A percentile compares a stretch with the other conserved stretches of the same genome.
Conservation (phyloP, 164 flowering plant genomes). For the Santalum album region DNA sequence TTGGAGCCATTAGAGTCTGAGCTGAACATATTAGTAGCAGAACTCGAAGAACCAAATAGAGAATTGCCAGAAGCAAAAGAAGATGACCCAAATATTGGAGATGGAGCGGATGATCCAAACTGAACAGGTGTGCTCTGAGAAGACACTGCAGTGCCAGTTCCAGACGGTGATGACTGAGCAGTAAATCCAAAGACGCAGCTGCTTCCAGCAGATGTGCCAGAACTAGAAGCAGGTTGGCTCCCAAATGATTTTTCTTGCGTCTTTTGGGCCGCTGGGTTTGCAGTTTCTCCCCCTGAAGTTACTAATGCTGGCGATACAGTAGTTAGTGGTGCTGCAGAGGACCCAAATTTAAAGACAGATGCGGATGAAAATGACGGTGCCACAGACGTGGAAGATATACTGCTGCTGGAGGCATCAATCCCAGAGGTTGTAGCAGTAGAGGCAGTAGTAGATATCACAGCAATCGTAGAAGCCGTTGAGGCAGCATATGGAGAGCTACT, state of each 20-base stretch:
- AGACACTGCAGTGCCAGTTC: constrained; percentile 19
- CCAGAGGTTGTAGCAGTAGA: not conserved
- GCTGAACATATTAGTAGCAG: constrained; percentile 27
- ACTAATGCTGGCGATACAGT: constrained; percentile 9
- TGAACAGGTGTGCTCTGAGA: constrained; percentile 33
- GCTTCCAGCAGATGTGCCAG: constrained; percentile 11
- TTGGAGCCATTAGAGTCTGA: constrained; percentile 18
- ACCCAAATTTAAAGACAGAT: constrained; percentile 33
- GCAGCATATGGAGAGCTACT: constrained; percentile 5
- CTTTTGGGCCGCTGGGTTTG: constrained; percentile 18
- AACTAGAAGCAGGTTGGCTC: constrained; percentile 5
- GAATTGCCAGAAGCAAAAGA: constrained; percentile 30
- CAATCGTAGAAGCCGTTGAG: constrained; percentile 4
- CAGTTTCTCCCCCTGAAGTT: constrained; percentile 15
- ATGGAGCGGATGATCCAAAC: constrained; percentile 40
- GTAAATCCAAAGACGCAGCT: constrained; percentile 23
- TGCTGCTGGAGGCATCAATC: constrained; percentile 7
- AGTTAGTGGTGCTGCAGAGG: constrained; percentile 12
- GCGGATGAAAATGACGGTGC: constrained; percentile 20
- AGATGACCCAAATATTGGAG: constrained; percentile 34
- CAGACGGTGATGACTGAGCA: constrained; percentile 23
- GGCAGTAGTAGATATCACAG: not conserved
- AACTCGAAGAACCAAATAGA: constrained; percentile 27
- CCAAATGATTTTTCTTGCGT: constrained; percentile 25
- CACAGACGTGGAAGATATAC: constrained; percentile 17